Conservation (phyloP, 371 early-diverging fungal genomes). For the Cladochytrium tenue region DNA sequence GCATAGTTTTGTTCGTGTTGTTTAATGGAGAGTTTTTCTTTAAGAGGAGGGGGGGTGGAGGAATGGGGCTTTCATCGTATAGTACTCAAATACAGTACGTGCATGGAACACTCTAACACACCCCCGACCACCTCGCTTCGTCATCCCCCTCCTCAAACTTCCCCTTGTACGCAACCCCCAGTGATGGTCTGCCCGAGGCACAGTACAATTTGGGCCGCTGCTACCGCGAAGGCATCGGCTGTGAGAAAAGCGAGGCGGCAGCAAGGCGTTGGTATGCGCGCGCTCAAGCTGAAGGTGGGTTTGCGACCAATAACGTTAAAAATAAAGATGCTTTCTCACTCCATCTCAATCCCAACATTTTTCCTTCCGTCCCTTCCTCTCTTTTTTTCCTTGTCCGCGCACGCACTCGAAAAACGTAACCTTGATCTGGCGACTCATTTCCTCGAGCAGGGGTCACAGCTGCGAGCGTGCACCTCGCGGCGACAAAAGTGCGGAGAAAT, state of each 20-base stretch:
- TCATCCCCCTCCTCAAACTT: no score
- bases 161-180: not conserved
- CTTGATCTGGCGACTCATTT: no score
- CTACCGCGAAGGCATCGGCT: conserved; percentile 21
- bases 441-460: no score
- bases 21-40: not conserved
- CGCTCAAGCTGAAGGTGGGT: conserved; percentile 12
- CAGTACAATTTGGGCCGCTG: conserved; percentile 23
- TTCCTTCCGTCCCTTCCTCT: not conserved
- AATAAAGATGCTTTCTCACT: conserved; percentile 2
- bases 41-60: not conserved
- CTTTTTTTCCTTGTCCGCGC: no score
- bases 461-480: no score
- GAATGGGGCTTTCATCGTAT: no score
- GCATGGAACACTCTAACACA: no score
- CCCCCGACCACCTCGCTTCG: no score
- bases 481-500: no score
- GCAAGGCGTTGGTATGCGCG: conserved; percentile 17
- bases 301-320: not conserved
- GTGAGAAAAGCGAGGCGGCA: conserved; percentile 7
- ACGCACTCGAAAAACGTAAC: no score
- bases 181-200: conserved; percentile 18
- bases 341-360: not conserved
- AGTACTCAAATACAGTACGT: no score
- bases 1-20: not conserved